These are phyloP conservation scores for Penicillium daleae DNA, from an alignment of 495 filamentous ascomycete genomes.

Conservation along the genomic window DNA sequence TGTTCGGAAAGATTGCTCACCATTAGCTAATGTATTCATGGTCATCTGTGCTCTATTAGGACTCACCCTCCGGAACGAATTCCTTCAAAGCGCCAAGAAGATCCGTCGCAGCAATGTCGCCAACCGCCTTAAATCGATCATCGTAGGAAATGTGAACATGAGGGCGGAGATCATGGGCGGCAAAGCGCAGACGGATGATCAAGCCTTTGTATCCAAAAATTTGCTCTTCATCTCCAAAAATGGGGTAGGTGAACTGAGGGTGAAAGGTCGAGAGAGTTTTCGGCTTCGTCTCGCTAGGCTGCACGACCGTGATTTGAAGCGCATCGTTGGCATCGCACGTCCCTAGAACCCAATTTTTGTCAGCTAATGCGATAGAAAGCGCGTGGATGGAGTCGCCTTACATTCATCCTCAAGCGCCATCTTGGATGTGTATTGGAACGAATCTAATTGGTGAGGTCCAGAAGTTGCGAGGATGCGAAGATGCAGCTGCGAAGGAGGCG, in stretches of 20 bases:
- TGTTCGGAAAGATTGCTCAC: constrained; percentile 25
- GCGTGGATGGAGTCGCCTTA: constrained; percentile 30
- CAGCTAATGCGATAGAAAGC: not conserved
- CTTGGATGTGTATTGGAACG: constrained; percentile 17
- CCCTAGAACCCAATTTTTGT: constrained; percentile 57
- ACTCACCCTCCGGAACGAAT: constrained; percentile 68
- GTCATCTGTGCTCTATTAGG: too few species aligned
- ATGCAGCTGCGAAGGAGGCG: constrained; percentile 15
- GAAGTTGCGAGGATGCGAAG: constrained; percentile 14
- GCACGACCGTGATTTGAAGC: constrained; percentile 69
- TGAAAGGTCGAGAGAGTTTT: constrained; percentile 70
- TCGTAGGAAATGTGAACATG: constrained; percentile 71
- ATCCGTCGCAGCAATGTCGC: constrained; percentile 70
- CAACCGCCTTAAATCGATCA: constrained; percentile 73
- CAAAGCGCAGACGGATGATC: constrained; percentile 74
- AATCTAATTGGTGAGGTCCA: constrained; percentile 1
- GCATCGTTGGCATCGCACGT: constrained; percentile 75
- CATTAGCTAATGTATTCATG: not conserved
- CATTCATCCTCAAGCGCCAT: constrained; percentile 58
- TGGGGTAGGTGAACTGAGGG: constrained; percentile 84
- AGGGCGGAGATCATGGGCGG: constrained; percentile 80
- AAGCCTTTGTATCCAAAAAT: constrained; percentile 90
- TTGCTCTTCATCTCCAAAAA: constrained; percentile 87
- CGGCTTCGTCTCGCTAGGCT: constrained; percentile 56
- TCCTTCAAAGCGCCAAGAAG: constrained; percentile 65